Evolutionary conservation across 2,329 filamentous ascomycete genomes (phyloP).

Genomic region (Talaromyces funiculosus): DNA sequence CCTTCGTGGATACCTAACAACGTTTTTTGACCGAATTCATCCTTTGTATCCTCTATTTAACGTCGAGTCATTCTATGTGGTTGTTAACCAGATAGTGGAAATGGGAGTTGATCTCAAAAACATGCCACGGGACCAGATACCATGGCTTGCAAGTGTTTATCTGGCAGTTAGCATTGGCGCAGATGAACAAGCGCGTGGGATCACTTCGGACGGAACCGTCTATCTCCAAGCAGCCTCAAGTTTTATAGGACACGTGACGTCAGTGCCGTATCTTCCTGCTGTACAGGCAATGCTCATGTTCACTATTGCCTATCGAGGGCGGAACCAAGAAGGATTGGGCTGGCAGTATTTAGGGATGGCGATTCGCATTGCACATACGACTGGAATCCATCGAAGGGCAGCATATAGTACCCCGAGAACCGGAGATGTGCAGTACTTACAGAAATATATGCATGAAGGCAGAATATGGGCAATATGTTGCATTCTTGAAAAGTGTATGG

Average conservation of each 20-base stretch:
- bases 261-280: slow-evolving; percentile 8
- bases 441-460: slow-evolving; percentile 4
- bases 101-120: neutral
- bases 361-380: slow-evolving; percentile 10
- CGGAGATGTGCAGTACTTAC: neutral
- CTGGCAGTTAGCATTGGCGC: slow-evolving; percentile 3
- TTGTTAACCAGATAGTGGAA: neutral
- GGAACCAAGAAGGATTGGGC: slow-evolving; percentile 9
- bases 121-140: slow-evolving; percentile 7
- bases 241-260: slow-evolving; percentile 8
- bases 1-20: neutral
- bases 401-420: neutral
- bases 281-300: slow-evolving; percentile 11
- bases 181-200: neutral
- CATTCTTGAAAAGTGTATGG: slow-evolving; percentile 10
- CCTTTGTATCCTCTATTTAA: slow-evolving; percentile 8
- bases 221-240: slow-evolving; percentile 7
- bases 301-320: slow-evolving; percentile 8
- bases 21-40: slow-evolving; percentile 5
- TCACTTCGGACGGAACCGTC: slow-evolving; percentile 3
- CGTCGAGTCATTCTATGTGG: neutral
- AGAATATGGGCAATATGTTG: slow-evolving; percentile 9
- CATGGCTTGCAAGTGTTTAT: slow-evolving; percentile 9
- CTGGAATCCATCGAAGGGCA: slow-evolving; percentile 5
- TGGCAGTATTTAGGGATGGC: slow-evolving; percentile 6